Conservation (phyloP, 1,284 basidiomycete genomes). For the Ganoderma multipileum region DNA sequence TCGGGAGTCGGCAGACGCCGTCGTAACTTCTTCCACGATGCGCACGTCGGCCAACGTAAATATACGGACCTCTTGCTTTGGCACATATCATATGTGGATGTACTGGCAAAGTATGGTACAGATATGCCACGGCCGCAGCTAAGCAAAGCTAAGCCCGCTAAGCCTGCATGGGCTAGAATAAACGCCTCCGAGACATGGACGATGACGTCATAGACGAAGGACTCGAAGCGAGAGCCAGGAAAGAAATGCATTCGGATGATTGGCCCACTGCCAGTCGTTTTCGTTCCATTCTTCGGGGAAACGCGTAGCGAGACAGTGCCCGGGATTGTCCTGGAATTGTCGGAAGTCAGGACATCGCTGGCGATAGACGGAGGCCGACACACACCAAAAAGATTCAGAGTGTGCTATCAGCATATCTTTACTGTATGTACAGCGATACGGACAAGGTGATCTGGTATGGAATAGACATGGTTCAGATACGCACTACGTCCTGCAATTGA, state of each 20-base stretch:
- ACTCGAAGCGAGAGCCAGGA: neutral
- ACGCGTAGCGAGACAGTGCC: neutral
- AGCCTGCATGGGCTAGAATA: neutral
- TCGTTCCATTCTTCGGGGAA: neutral
- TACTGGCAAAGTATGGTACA: neutral
- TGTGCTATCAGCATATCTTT: neutral
- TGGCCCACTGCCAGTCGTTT: neutral
- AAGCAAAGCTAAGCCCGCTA: too few species aligned
- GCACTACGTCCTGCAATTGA: neutral
- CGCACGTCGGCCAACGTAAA: neutral
- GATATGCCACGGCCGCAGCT: neutral
- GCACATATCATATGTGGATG: neutral
- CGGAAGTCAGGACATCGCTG: neutral
- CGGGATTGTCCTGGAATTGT: neutral
- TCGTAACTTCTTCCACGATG: neutral
- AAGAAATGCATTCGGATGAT: neutral
- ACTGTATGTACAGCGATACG: neutral
- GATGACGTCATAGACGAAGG: neutral
- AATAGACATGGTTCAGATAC: neutral
- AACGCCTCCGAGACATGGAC: neutral
- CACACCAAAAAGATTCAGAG: too few species aligned
- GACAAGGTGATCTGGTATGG: neutral
- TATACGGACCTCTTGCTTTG: neutral
- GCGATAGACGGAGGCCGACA: neutral
- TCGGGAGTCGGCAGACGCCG: neutral